Conservation (phyloP, 768 basidiomycete genomes). For the Mycena indigotica region DNA sequence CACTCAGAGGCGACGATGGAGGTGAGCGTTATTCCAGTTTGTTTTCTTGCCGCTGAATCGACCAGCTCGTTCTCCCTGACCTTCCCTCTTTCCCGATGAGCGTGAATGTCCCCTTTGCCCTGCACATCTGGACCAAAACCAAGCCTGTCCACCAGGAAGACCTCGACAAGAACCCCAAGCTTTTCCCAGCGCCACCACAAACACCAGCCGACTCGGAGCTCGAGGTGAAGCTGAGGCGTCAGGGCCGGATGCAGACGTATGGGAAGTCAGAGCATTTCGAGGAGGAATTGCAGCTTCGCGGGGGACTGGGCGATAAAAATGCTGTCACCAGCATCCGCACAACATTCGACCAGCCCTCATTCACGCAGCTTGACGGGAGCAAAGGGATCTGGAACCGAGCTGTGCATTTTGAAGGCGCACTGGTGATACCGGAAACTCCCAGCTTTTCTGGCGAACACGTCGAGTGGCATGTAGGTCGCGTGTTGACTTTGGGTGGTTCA, state of each 20-base stretch:
- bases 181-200: slow-evolving; percentile 21
- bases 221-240: not conserved
- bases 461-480: slow-evolving; percentile 18
- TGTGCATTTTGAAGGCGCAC: slow-evolving; percentile 16
- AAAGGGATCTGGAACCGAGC: slow-evolving; percentile 18
- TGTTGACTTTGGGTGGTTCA: not conserved
- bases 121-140: slow-evolving; percentile 17
- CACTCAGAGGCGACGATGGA: slow-evolving; percentile 18
- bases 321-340: not conserved
- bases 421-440: slow-evolving; percentile 12
- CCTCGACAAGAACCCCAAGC: slow-evolving; percentile 13
- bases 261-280: not conserved
- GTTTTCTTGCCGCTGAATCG: no score
- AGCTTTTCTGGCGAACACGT: slow-evolving; percentile 7
- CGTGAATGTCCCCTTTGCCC: slow-evolving; percentile 14
- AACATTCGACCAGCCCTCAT: slow-evolving; percentile 13
- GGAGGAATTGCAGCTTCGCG: slow-evolving; percentile 9
- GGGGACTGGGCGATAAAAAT: slow-evolving; percentile 16
- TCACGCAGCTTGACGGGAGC: slow-evolving; percentile 4
- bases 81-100: slow-evolving; percentile 18
- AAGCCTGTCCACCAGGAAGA: slow-evolving; percentile 16
- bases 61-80: no score
- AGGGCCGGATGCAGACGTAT: slow-evolving; percentile 11
- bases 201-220: slow-evolving; percentile 14
- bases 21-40: slow-evolving; percentile 11